Evolutionary conservation across 1,284 basidiomycete genomes (phyloP).

Genomic region (Mixia osmundae): DNA sequence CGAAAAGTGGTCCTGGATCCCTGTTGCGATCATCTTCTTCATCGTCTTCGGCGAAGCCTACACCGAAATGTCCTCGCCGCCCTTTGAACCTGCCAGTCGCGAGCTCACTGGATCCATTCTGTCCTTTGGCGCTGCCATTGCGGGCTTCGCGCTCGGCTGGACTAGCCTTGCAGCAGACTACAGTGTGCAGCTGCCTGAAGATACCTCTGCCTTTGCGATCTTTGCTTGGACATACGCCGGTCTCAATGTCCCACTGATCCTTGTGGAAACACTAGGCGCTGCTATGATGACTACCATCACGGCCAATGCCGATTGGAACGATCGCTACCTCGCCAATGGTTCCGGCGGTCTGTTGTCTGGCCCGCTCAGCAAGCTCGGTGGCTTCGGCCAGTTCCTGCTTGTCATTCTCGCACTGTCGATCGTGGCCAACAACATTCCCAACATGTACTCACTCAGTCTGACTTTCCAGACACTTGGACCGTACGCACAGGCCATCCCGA

Average conservation of each 20-base stretch:
- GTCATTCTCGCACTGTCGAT: constrained; percentile 21
- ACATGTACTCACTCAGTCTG: constrained; percentile 13
- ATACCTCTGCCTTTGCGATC: constrained; percentile 31
- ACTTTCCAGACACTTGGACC: constrained; percentile 17
- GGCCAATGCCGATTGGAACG: constrained; percentile 31
- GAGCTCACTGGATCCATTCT: constrained; percentile 34
- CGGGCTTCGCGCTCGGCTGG: constrained; percentile 25
- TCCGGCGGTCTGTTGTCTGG: constrained; percentile 28
- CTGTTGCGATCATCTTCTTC: constrained; percentile 50
- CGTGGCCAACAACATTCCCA: constrained; percentile 20
- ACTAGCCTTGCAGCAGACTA: constrained; percentile 39
- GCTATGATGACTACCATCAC: constrained; percentile 35
- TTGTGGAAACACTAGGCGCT: constrained; percentile 54
- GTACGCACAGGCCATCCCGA: constrained; percentile 20
- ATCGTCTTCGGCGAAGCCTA: constrained; percentile 43
- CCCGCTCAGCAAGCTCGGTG: constrained; percentile 13
- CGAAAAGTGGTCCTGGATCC: constrained; percentile 51
- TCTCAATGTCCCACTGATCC: constrained; percentile 33
- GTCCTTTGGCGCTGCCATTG: constrained; percentile 32
- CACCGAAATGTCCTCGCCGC: constrained; percentile 15
- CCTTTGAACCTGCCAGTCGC: constrained; percentile 16
- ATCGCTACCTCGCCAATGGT: constrained; percentile 32
- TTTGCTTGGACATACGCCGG: constrained; percentile 53
- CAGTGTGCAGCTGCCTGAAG: constrained; percentile 24
- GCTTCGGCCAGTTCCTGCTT: constrained; percentile 21